phyloP scores from a whole-genome alignment of 2,329 filamentous ascomycete species.

The Metarhizium robertsii region DNA sequence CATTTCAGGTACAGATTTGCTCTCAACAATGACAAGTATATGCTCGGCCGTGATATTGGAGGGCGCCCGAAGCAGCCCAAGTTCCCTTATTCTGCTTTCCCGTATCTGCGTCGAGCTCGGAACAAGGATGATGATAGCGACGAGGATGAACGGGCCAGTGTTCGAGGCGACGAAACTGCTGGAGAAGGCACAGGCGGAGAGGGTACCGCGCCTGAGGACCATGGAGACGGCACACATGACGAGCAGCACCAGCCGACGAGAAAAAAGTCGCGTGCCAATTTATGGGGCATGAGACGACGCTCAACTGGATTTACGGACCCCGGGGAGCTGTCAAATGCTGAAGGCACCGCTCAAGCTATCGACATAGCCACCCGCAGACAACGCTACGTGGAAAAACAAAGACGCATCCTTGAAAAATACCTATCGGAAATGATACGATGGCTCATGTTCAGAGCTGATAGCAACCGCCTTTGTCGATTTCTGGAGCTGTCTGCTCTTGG shows the following conservation, averaged over 20 bases:
- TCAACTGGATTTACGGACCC: slow-evolving; percentile 41
- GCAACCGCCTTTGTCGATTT: slow-evolving; percentile 92
- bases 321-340: slow-evolving; percentile 32
- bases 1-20: slow-evolving; percentile 91
- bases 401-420: slow-evolving; percentile 80
- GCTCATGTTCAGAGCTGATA: slow-evolving; percentile 93
- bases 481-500: slow-evolving; percentile 89
- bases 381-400: slow-evolving; percentile 71
- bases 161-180: slow-evolving; percentile 33
- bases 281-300: slow-evolving; percentile 44
- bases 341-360: slow-evolving; percentile 34
- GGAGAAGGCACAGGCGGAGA: slow-evolving; percentile 50
- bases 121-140: slow-evolving; percentile 73
- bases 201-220: slow-evolving; percentile 28
- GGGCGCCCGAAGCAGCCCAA: slow-evolving; percentile 72
- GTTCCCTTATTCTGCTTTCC: slow-evolving; percentile 83
- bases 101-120: slow-evolving; percentile 74
- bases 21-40: slow-evolving; percentile 73
- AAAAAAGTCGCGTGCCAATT: slow-evolving; percentile 42
- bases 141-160: slow-evolving; percentile 50
- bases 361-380: slow-evolving; percentile 32
- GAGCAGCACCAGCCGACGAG: slow-evolving; percentile 22
- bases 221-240: slow-evolving; percentile 38
- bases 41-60: slow-evolving; percentile 59
- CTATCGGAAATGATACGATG: slow-evolving; percentile 90